A percentile compares a stretch with the other conserved stretches of the same genome.
phyloP scores from a whole-genome alignment of 2,329 filamentous ascomycete genomes.

The Colletotrichum tanaceti region DNA sequence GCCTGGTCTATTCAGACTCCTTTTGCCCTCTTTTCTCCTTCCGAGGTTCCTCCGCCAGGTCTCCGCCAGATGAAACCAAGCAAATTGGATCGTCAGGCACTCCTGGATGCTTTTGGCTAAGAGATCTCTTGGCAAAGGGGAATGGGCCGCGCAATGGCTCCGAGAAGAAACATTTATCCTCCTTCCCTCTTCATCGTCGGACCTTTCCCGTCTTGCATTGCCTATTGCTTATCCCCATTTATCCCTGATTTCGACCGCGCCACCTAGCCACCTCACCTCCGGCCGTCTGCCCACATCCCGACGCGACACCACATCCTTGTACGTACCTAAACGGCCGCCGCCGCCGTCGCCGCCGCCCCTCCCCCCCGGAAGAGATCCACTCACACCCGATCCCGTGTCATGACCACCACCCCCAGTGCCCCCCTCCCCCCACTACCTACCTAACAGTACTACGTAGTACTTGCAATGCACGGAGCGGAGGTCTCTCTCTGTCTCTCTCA shows the following conservation, averaged over 20 bases:
- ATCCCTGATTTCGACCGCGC: slow-evolving; percentile 29
- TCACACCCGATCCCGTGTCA: slow-evolving; percentile 2
- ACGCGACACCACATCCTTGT: slow-evolving; percentile 13
- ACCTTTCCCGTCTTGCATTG: not conserved
- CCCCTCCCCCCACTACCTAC: not conserved
- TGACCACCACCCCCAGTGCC: too few relatives aligned
- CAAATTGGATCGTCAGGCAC: slow-evolving; percentile 24
- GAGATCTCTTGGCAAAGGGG: slow-evolving; percentile 23
- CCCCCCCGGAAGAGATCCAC: slow-evolving; percentile 14
- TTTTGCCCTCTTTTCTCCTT: too few relatives aligned
- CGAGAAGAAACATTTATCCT: not conserved
- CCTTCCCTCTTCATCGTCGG: slow-evolving; percentile 11
- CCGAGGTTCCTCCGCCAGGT: too few relatives aligned
- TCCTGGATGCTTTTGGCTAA: slow-evolving; percentile 11
- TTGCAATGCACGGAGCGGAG: slow-evolving; percentile 1
- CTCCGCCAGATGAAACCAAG: slow-evolving; percentile 24
- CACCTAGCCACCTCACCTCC: slow-evolving; percentile 31
- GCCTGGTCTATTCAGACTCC: too few relatives aligned
- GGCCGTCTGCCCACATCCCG: slow-evolving; percentile 30
- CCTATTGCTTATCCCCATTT: not conserved
- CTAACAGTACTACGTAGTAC: too few relatives aligned
- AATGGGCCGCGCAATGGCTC: slow-evolving; percentile 18
- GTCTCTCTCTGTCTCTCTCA: too few relatives aligned
- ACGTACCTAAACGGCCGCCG: slow-evolving; percentile 1
- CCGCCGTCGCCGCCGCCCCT: slow-evolving; percentile 3